These are phyloP conservation scores for Neolentinus lepideus DNA, from an alignment of 1,284 basidiomycete genomes.

Conservation along the genomic window DNA sequence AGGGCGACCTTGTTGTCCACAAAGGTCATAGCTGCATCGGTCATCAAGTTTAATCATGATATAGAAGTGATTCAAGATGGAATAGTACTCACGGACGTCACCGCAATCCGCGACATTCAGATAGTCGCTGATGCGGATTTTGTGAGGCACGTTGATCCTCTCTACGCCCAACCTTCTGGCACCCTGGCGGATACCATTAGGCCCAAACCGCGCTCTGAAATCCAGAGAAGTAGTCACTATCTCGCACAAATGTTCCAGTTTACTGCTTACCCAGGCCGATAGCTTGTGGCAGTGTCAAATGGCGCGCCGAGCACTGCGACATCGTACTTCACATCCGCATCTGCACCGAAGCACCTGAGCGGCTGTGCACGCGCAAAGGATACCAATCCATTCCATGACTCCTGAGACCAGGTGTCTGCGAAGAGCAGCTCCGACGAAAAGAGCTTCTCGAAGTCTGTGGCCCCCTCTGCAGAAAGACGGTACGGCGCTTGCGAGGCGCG, in stretches of 20 bases:
- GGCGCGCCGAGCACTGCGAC: slow-evolving; percentile 26
- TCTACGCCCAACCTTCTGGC: slow-evolving; percentile 21
- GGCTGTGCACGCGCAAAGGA: slow-evolving; percentile 22
- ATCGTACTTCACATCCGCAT: slow-evolving; percentile 19
- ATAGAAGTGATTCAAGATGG: neutral
- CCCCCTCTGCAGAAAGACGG: neutral
- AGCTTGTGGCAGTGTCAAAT: slow-evolving; percentile 27
- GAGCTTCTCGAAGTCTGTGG: neutral
- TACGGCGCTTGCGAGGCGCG: neutral
- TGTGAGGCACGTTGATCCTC: slow-evolving; percentile 23
- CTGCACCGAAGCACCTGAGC: slow-evolving; percentile 23
- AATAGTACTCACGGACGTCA: slow-evolving; percentile 24
- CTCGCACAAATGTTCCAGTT: neutral
- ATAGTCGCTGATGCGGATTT: slow-evolving; percentile 21
- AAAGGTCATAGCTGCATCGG: slow-evolving; percentile 21
- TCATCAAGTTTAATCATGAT: neutral
- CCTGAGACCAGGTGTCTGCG: slow-evolving; percentile 15
- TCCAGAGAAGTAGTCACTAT: neutral
- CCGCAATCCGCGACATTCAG: slow-evolving; percentile 28
- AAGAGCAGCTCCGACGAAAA: slow-evolving; percentile 6
- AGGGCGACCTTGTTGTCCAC: slow-evolving; percentile 28
- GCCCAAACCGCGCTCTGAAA: slow-evolving; percentile 27
- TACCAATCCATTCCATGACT: slow-evolving; percentile 22
- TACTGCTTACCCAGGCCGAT: slow-evolving; percentile 21
- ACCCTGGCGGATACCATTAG: slow-evolving; percentile 30